A percentile compares a stretch with the other conserved stretches of the same genome.
Conservation (phyloP, 805 yeast species). For the Kluyveromyces siamensis region DNA sequence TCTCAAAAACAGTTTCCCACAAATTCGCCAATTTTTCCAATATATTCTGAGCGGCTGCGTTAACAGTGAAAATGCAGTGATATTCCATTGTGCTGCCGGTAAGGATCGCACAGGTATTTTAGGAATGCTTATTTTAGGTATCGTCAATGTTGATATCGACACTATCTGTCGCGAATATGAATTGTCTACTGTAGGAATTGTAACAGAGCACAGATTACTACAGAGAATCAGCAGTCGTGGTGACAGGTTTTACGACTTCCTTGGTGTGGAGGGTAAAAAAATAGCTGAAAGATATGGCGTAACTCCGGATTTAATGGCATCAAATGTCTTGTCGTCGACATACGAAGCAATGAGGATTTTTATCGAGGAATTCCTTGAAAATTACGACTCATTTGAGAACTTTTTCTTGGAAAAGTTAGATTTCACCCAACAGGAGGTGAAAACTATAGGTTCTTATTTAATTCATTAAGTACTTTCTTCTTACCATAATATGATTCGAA, state of each 20-base stretch:
- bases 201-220: conserved; percentile 31
- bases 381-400: conserved; percentile 45
- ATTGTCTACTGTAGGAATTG: conserved; percentile 56
- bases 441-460: conserved; percentile 27
- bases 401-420: conserved; percentile 40
- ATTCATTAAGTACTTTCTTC: conserved; percentile 8
- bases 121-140: conserved; percentile 54
- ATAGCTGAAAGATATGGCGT: conserved; percentile 20
- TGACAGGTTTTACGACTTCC: conserved; percentile 26
- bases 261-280: conserved; percentile 20
- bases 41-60: conserved; percentile 41
- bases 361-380: conserved; percentile 40
- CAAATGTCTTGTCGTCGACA: conserved; percentile 51
- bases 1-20: conserved; percentile 38
- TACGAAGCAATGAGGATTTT: conserved; percentile 65
- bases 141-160: conserved; percentile 57
- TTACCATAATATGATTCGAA: background rate
- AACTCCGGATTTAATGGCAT: conserved; percentile 40
- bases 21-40: conserved; percentile 43
- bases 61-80: conserved; percentile 37
- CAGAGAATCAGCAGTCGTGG: conserved; percentile 29
- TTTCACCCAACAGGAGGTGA: conserved; percentile 37
- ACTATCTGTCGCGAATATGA: conserved; percentile 70
- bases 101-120: conserved; percentile 78
- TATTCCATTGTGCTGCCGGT: conserved; percentile 79